Evolutionary conservation across 2,329 filamentous ascomycete species (phyloP), one percentile per base, ranked within the genome.

Genomic region (Ophiostoma pallidulum): DNA sequence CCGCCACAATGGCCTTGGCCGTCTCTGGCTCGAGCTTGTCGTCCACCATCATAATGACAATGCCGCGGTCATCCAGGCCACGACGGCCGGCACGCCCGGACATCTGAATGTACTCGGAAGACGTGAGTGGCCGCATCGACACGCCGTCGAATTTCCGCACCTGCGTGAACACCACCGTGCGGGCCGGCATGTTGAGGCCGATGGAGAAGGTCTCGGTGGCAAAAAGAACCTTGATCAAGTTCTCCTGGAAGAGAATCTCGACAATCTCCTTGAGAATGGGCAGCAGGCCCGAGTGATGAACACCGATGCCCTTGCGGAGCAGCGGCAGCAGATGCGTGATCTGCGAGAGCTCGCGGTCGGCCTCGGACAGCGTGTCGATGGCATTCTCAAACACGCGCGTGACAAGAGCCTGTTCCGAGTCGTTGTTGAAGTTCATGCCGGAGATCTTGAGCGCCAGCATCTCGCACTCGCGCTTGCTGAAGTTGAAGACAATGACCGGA

Each of bases 21-120:
- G 84, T 82, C 2, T 87, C 81, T 1, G 92, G 92, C 60, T 98
- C 92, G 71, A 98, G 91, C 68, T 92, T 88, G 64, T 94, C 86
- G 60, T 94, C 85, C 53, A 98, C 86, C 91, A 98, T 97, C 88
- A 98, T 97, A 64, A 98, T 97, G 57, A 98, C 92, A 57, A 97
- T 94, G 76, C 92, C 92, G 55, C 92, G 85, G 53, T 96, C 90
- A 69, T 98, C 92, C 47, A 98, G 84, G 67, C 92, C 92, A 79
- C 92, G 83, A 75, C 92, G 86, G 62, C 92, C 92, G 51, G 92
- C 92, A 66, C 92, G 86, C 52, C 92, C 92, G 46, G 92, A 95
- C 92, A 98, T 98, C 63, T 98, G 92, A 45, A 98, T 87, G 65
- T 97, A 98, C 60, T 98, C 92, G 10, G 88, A 95, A 2, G 89